phyloP scores from a whole-genome alignment of 495 filamentous ascomycete species.

The Monascus purpureus region DNA sequence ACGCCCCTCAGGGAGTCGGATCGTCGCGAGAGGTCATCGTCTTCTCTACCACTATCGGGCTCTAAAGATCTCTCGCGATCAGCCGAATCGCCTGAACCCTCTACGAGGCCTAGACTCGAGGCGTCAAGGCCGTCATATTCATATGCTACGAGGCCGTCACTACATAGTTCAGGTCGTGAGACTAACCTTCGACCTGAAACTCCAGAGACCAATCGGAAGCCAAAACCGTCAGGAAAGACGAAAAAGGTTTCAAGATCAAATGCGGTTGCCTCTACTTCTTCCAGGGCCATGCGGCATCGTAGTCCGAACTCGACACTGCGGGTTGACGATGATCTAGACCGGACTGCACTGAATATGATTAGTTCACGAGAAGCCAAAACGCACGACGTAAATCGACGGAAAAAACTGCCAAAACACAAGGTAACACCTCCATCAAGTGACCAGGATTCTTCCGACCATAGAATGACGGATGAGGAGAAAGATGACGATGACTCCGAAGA shows the following conservation, averaged over 20 bases:
- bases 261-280: neutral
- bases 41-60: slow-evolving; percentile 2
- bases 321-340: slow-evolving; percentile 17
- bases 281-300: neutral
- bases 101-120: neutral
- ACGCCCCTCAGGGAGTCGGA: no score
- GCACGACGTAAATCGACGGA: slow-evolving; percentile 10
- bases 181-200: neutral
- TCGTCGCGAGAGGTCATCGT: no score
- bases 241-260: neutral
- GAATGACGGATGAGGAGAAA: slow-evolving; percentile 15
- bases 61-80: neutral
- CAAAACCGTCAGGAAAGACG: neutral
- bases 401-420: slow-evolving; percentile 13
- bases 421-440: slow-evolving; percentile 33
- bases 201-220: neutral
- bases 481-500: slow-evolving; percentile 23
- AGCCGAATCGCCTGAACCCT: neutral
- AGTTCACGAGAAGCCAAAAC: slow-evolving; percentile 5
- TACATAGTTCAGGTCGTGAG: neutral
- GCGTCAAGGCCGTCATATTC: neutral
- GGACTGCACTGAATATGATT: slow-evolving; percentile 13
- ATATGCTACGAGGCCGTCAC: neutral
- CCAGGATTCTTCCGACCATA: slow-evolving; percentile 22
- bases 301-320: slow-evolving; percentile 2